Conservation (phyloP, 2,329 filamentous ascomycete genomes). For the Gaeumannomyces tritici region DNA sequence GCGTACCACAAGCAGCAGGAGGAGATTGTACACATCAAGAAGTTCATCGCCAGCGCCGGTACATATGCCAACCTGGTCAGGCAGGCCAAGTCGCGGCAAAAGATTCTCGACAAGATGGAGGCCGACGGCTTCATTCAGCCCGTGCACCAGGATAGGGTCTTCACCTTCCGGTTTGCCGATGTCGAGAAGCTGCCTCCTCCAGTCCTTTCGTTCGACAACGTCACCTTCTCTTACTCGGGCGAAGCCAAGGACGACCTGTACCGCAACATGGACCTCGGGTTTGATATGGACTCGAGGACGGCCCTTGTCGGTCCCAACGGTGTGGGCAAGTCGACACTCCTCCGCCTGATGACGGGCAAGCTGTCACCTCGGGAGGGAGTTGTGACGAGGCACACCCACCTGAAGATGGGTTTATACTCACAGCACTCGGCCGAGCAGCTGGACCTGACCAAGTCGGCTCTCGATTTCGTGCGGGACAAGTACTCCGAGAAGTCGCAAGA, state of each 20-base stretch:
- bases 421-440: slow-evolving; percentile 99
- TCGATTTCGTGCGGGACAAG: slow-evolving; percentile 97
- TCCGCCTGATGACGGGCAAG: slow-evolving; percentile 94
- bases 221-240: slow-evolving; percentile 97
- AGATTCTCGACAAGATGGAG: slow-evolving; percentile 99
- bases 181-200: slow-evolving; percentile 99
- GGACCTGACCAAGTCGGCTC: slow-evolving; percentile 91
- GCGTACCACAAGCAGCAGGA: slow-evolving; percentile 99
- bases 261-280: slow-evolving; percentile 93
- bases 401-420: slow-evolving; percentile 96
- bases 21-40: slow-evolving; percentile 98
- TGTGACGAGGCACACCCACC: slow-evolving; percentile 88
- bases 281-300: slow-evolving; percentile 98
- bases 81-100: slow-evolving; percentile 98
- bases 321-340: slow-evolving; percentile 96
- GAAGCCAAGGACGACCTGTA: slow-evolving; percentile 85
- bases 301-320: slow-evolving; percentile 96
- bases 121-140: slow-evolving; percentile 97
- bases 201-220: slow-evolving; percentile 90
- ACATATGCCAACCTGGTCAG: slow-evolving; percentile 98
- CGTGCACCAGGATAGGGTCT: slow-evolving; percentile 74
- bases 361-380: slow-evolving; percentile 73
- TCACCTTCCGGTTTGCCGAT: slow-evolving; percentile 96
- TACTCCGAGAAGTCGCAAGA: slow-evolving; percentile 84
- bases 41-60: slow-evolving; percentile 99